Conservation (phyloP, 140 eudicot species). For the Stevia rebaudiana region DNA sequence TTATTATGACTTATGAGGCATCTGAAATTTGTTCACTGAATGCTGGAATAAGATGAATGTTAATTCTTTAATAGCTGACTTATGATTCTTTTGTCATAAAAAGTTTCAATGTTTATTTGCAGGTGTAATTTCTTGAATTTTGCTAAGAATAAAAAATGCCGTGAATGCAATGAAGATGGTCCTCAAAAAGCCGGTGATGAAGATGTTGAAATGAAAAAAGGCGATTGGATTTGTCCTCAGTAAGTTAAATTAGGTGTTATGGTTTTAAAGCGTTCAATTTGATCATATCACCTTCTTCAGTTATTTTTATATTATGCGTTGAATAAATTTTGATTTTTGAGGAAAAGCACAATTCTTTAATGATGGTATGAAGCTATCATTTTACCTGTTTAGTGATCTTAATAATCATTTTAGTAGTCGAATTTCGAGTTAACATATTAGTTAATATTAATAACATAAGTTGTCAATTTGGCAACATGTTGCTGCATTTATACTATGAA, state of each 20-base stretch:
- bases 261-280: background rate
- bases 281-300: background rate
- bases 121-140: slow-evolving; percentile 81
- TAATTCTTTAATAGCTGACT: background rate
- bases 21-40: background rate
- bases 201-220: slow-evolving; percentile 62
- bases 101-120: slow-evolving; percentile 23
- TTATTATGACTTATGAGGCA: too few species aligned
- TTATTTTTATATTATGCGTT: background rate
- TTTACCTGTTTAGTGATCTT: background rate
- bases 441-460: background rate
- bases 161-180: slow-evolving; percentile 53
- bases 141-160: slow-evolving; percentile 57
- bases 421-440: background rate
- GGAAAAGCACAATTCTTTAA: background rate
- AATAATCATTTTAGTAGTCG: background rate
- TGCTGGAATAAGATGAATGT: background rate
- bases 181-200: slow-evolving; percentile 30
- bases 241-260: slow-evolving; percentile 32
- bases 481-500: too few species aligned
- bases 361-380: background rate
- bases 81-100: background rate
- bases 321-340: background rate
- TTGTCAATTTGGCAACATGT: background rate
- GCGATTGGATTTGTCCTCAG: slow-evolving; percentile 92